phyloP scores from a whole-genome alignment of 1,284 basidiomycete species.

The Rhodotorula sp. region DNA sequence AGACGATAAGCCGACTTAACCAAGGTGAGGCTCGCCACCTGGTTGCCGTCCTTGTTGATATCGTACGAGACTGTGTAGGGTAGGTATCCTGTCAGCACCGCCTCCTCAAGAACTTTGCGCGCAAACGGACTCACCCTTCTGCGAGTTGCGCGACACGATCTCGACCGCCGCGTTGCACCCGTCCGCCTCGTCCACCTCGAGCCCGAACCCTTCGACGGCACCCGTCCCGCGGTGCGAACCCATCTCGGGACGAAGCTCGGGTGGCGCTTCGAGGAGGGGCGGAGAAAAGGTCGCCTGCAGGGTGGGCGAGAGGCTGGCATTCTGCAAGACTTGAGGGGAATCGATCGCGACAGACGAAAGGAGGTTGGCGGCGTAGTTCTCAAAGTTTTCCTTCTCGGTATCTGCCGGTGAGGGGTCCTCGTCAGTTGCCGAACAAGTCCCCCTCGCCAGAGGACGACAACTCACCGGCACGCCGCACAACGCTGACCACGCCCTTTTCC shows the following conservation, averaged over 20 bases:
- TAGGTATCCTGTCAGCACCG: neutral
- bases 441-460: neutral
- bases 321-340: slow-evolving; percentile 28
- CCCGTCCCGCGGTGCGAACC: slow-evolving; percentile 14
- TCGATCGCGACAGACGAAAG: slow-evolving; percentile 30
- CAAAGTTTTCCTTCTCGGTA: slow-evolving; percentile 34
- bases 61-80: slow-evolving; percentile 74
- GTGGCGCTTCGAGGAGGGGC: slow-evolving; percentile 30
- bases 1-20: slow-evolving; percentile 82
- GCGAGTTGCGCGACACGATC: slow-evolving; percentile 78
- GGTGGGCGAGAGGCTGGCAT: slow-evolving; percentile 26
- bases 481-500: neutral
- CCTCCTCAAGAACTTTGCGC: rapidly evolving
- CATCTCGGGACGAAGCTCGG: slow-evolving; percentile 36
- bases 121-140: slow-evolving; percentile 63
- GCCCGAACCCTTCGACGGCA: slow-evolving; percentile 42
- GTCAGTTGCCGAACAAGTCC: too few relatives aligned
- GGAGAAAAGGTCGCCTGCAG: slow-evolving; percentile 13
- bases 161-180: slow-evolving; percentile 87
- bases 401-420: neutral
- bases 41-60: slow-evolving; percentile 82
- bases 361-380: slow-evolving; percentile 34
- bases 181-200: slow-evolving; percentile 56
- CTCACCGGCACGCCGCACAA: slow-evolving; percentile 9
- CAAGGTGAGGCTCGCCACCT: slow-evolving; percentile 84